Evolutionary conservation across 495 filamentous ascomycete species (phyloP).

Genomic region (Melanomma pulvis-pyrius): DNA sequence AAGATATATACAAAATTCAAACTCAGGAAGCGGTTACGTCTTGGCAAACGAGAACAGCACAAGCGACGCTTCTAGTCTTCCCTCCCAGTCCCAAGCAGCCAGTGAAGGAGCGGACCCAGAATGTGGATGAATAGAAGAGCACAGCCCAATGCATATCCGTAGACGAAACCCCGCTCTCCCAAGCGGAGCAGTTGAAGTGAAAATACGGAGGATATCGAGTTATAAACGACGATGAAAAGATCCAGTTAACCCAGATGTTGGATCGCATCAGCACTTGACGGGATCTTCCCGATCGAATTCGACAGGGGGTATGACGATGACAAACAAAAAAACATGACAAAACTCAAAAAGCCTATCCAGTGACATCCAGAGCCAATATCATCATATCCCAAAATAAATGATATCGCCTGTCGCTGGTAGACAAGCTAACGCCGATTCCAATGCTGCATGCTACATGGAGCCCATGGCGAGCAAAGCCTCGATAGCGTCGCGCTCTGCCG

Average conservation of each 20-base stretch:
- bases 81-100: neutral
- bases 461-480: constrained; percentile 83
- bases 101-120: neutral
- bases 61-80: neutral
- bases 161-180: neutral
- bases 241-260: constrained; percentile 30
- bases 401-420: constrained; percentile 4
- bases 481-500: constrained; percentile 76
- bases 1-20: constrained; percentile 21
- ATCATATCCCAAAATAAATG: constrained; percentile 4
- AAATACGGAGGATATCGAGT: neutral
- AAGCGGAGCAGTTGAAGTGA: constrained; percentile 1
- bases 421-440: constrained; percentile 28
- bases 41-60: neutral
- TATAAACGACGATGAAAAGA: constrained; percentile 25
- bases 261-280: constrained; percentile 39
- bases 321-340: constrained; percentile 11
- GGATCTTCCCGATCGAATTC: constrained; percentile 27
- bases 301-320: constrained; percentile 14
- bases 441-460: constrained; percentile 65
- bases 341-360: constrained; percentile 7
- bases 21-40: neutral
- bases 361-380: neutral
- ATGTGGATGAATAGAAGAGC: neutral
- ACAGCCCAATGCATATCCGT: neutral